Base-by-base conservation (phyloP, 108 stramenopile genomes). In the Skeletonema marinoi region DNA sequence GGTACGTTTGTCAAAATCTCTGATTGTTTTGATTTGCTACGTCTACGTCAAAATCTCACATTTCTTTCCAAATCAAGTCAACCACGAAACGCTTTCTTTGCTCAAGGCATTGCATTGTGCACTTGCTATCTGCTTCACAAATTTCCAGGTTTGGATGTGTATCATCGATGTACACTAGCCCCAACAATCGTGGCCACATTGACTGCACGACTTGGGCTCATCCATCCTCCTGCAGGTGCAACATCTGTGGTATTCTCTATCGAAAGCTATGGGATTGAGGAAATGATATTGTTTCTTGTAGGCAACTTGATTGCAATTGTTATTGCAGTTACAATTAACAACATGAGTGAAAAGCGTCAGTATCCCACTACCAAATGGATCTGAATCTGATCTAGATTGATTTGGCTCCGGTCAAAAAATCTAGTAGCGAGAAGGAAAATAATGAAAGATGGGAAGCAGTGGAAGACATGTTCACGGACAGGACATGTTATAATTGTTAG, bases 221-320 rank as follows among this genome's bases (percentile, higher is more conserved):
- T 70, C n/a, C 74, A 75, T 19, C 67, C 74, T 17, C 74, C 74
- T 25, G 67, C 74, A 29, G 74, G 74, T 44, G 74, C 74, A 14
- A 38, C 67, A 29, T 32, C 68, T 13, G 46, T 75, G n/a, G 60
- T 69, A 3, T 75, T 70, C 32, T 36, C 74, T 3, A 35, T 32
- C 8, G 41, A 60, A 12, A 32, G 32, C 6, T 25, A 73, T 29
- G 42, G 21, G 7, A 21, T 60, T 38, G 62, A 73, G 38, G 51
- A 64, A 8, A 46, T 32, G 31, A 11, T 38, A 32, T 33, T 70
- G 2, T 75, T 75, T 30, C 56, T 75, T 35, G 67, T 36, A 3
- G 67, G 74, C 12, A 59, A 59, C 10, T 30, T 29, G 30, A 44
- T 75, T 30, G 48, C 74, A 4, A 61, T 75, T 16, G n/a, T 61